These are phyloP conservation scores for Pichia sorboxylosa DNA, from an alignment of 1,139 yeast genomes.

Conservation along the genomic window DNA sequence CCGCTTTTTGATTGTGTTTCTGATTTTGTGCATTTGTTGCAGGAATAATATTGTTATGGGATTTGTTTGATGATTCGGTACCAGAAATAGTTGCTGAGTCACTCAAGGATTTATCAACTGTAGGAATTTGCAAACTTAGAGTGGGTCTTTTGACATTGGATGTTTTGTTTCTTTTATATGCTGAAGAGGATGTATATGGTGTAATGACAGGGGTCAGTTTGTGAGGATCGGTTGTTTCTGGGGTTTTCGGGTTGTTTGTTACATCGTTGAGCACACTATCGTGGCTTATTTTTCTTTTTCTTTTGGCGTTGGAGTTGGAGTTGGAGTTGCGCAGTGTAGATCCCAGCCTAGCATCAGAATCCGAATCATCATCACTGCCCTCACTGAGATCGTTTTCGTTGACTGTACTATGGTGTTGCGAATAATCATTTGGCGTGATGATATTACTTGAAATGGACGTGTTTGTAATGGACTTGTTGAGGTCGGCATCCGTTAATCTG, in stretches of 20 bases:
- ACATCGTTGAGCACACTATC: too few relatives aligned
- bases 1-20: not conserved
- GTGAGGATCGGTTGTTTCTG: slow-evolving; percentile 4
- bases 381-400: too few relatives aligned
- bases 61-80: slow-evolving; percentile 7
- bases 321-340: too few relatives aligned
- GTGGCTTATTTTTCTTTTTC: too few relatives aligned
- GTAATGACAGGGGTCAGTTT: slow-evolving; percentile 9
- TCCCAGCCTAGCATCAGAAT: too few relatives aligned
- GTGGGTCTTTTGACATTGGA: slow-evolving; percentile 19
- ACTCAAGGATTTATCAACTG: slow-evolving; percentile 9
- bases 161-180: slow-evolving; percentile 5
- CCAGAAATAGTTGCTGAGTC: slow-evolving; percentile 9
- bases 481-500: slow-evolving; percentile 15
- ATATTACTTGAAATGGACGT: too few relatives aligned
- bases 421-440: too few relatives aligned
- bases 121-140: slow-evolving; percentile 21
- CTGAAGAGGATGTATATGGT: slow-evolving; percentile 4
- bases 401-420: too few relatives aligned
- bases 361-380: too few relatives aligned
- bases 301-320: too few relatives aligned
- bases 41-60: not conserved
- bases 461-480: slow-evolving; percentile 1
- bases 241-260: slow-evolving; percentile 9
- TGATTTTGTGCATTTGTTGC: not conserved